Base-by-base conservation (phyloP, 805 yeast genomes). In the Cyberlindnera mrakii region DNA sequence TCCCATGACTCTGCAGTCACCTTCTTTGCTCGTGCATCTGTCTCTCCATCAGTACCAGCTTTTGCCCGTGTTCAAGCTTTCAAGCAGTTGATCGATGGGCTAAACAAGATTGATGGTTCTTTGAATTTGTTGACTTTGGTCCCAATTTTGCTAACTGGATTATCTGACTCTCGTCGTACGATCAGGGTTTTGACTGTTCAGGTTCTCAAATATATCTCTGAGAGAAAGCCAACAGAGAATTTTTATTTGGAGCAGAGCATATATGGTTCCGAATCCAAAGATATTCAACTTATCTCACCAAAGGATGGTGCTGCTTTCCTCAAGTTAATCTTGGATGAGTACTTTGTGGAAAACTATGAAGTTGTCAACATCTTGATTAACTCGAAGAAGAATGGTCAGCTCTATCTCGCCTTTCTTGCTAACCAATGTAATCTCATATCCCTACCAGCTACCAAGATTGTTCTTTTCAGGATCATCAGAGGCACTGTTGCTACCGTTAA, bases 391-490 rank as follows among this genome's bases (percentile, higher is more conserved):
- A 78, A 74, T 35, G 82, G 82, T 14, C 73, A 75, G 44, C 64
- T 82, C 6, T 68, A 75, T 36, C 60, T 81, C 42, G 75, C 89
- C 0, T 85, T 81, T 50, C 70, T 87, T 54, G 77, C 83, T 16
- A 78, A 82, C 43, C 93, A 88, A 60, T 84, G 86, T 55, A 59
- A 67, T 32, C 51, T 65, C 8, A 65, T 72, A 19, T 63, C 76
- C 8, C 49, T 80, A 19, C 82, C 85, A 18, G 71, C 64, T 17
- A 68, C 86, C 18, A 85, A 88, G 55, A 61, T 67, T 35, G 64
- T 68, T 25, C 64, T 82, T 4, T 57, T 82, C 45, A 55, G 62
- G n/a, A 51, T 72, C 32, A 59, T 82, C n/a, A 64, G 69, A 16
- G 64, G 66, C 6, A 67, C 63, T 7, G 46, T 51, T 6, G 29